phyloP scores from a whole-genome alignment of 345 rosid species.

The Hibiscus tridactylites region DNA sequence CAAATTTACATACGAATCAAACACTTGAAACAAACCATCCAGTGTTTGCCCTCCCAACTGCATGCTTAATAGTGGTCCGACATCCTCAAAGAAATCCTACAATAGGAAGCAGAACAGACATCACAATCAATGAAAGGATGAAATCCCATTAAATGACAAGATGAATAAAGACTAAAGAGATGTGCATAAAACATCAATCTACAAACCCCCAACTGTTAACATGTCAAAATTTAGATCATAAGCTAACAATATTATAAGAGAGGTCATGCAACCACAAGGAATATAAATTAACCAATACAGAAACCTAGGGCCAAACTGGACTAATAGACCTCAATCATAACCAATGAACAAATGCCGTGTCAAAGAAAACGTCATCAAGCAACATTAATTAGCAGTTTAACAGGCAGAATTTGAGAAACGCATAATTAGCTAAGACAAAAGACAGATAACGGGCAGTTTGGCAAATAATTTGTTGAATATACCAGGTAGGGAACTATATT shows the following conservation, averaged over 20 bases:
- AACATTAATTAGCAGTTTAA: background rate
- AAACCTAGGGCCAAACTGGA: background rate
- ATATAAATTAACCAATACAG: background rate
- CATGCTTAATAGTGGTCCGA: slow-evolving; percentile 94
- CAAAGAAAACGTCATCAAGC: background rate
- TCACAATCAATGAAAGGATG: background rate
- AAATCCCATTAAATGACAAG: background rate
- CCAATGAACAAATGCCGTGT: background rate
- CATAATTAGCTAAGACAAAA: background rate
- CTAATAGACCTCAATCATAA: background rate
- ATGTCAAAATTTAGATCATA: background rate
- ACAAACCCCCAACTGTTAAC: background rate
- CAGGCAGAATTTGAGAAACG: background rate
- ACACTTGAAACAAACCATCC: slow-evolving; percentile 91
- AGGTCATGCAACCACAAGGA: background rate
- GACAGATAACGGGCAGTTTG: background rate
- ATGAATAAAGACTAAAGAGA: background rate
- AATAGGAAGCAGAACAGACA: slow-evolving; percentile 8
- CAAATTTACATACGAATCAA: slow-evolving; percentile 77
- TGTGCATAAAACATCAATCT: background rate
- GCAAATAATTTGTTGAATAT: background rate
- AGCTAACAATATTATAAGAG: background rate
- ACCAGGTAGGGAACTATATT: background rate
- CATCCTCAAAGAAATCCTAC: slow-evolving; percentile 98
- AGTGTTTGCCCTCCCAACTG: slow-evolving; percentile 91